Evolutionary conservation across 345 rosid species (phyloP), one percentile per base, ranked within the genome.

Genomic region (Euphorbia peplus): DNA sequence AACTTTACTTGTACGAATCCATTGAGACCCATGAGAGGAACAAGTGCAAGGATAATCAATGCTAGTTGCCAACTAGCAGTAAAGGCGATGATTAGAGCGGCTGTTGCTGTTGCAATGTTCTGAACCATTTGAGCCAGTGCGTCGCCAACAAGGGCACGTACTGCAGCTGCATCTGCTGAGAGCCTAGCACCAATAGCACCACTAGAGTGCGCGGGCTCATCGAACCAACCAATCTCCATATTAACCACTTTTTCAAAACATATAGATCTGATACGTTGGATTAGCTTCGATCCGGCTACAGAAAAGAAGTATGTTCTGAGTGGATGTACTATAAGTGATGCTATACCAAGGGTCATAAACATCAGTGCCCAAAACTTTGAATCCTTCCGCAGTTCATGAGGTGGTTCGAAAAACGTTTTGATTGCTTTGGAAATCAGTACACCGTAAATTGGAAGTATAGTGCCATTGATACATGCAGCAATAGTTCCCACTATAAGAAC

Each of bases 201-300:
- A 63, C 88, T 89, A 57, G 75, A 67, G 48, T 93, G 86, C 42
- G 83, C 83, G 8, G 91, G 84, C 42, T 81, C 88, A 67, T 93
- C 96, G 4, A 91, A 91, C 95, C 97, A 93, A 25, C 90, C 80
- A 61, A 91, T 82, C 77, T 93, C 96, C 97, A 91, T 93, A 58
- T 46, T 73, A 72, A 93, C 85, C 56, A 89, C 97, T 79, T 84
- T 93, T 84, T 89, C 90, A 75, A 91, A 93, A 74, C 98, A 91
- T 67, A 83, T 76, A 1, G 91, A 70, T 69, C 97, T 79, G 50
- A 93, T 79, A 67, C 93, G 74, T 69, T 84, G 85, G 69, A 91
- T 84, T 44, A 93, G 61, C 66, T 81, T 93, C 48, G 85, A 82
- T 19, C 98, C 96, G 4, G 97, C 98, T 14, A 87, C 70, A 0